phyloP scores from a whole-genome alignment of 345 rosid genomes.

The Bruguiera gymnorhiza region DNA sequence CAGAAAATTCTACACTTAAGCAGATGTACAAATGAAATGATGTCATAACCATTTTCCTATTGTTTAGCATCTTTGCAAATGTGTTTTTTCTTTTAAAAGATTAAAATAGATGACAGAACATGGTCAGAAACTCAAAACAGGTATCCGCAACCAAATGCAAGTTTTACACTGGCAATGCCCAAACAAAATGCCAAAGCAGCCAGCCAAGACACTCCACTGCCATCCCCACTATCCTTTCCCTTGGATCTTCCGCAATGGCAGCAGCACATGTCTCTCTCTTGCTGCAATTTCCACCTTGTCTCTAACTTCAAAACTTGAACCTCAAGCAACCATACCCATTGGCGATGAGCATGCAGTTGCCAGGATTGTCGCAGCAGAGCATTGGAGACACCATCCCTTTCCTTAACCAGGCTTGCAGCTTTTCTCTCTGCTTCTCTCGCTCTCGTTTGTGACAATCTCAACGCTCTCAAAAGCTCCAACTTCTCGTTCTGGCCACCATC shows the following conservation, averaged over 20 bases:
- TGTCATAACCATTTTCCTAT: too few relatives aligned
- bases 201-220: conserved; percentile 26
- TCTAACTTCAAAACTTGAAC: conserved; percentile 34
- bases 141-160: conserved; percentile 30
- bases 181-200: conserved; percentile 41
- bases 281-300: conserved; percentile 5
- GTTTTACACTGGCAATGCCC: conserved; percentile 47
- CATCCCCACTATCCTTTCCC: conserved; percentile 5
- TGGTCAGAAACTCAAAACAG: neutral
- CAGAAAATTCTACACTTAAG: too few relatives aligned
- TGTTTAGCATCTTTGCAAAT: neutral
- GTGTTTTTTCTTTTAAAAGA: too few relatives aligned
- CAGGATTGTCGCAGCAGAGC: conserved; percentile 42
- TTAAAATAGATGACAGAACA: neutral
- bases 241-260: neutral
- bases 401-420: conserved; percentile 34
- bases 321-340: conserved; percentile 53
- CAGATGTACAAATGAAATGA: too few relatives aligned
- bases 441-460: conserved; percentile 58
- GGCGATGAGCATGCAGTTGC: conserved; percentile 40
- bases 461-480: conserved; percentile 56
- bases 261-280: conserved; percentile 1
- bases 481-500: conserved; percentile 20
- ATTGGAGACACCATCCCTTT: conserved; percentile 35
- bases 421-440: conserved; percentile 67